Evolutionary conservation across 2,329 filamentous ascomycete genomes (phyloP).

Genomic region (Fusarium tjaetaba): DNA sequence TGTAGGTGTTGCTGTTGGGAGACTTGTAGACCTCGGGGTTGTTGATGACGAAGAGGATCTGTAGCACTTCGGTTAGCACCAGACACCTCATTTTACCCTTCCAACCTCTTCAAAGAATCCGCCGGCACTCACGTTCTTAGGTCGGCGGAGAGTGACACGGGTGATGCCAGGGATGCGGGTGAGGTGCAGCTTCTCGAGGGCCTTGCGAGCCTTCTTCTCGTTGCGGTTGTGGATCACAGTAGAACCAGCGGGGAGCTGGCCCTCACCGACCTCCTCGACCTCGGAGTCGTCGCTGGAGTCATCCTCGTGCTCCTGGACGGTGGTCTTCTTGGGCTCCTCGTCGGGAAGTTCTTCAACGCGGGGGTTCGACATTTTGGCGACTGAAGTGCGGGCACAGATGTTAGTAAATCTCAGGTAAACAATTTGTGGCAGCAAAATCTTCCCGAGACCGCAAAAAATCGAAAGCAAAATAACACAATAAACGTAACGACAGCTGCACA

Average conservation of each 20-base stretch:
- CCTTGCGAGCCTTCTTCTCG: slow-evolving; percentile 99
- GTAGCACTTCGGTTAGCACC: slow-evolving; percentile 41
- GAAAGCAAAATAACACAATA: slow-evolving; percentile 10
- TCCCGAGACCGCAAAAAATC: slow-evolving; percentile 26
- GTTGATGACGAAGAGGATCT: slow-evolving; percentile 99
- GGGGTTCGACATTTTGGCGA: slow-evolving; percentile 89
- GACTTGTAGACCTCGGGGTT: slow-evolving; percentile 99
- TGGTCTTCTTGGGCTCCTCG: slow-evolving; percentile 85
- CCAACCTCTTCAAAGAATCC: background rate
- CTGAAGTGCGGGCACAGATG: slow-evolving; percentile 47
- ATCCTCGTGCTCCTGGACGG: slow-evolving; percentile 76
- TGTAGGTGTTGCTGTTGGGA: slow-evolving; percentile 99
- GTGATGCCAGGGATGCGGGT: slow-evolving; percentile 98
- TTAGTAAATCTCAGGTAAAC: slow-evolving; percentile 40
- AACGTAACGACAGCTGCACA: slow-evolving; percentile 36
- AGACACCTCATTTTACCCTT: slow-evolving; percentile 17
- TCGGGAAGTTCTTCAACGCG: slow-evolving; percentile 98
- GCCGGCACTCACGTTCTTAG: slow-evolving; percentile 88
- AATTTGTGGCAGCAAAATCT: slow-evolving; percentile 32
- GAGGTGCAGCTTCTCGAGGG: slow-evolving; percentile 97
- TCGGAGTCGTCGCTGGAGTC: slow-evolving; percentile 79
- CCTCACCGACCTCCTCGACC: slow-evolving; percentile 84
- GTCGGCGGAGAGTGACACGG: slow-evolving; percentile 94
- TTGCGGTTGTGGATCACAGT: slow-evolving; percentile 96
- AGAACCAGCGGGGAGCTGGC: slow-evolving; percentile 81